A percentile compares a stretch with the other conserved stretches of the same genome.
phyloP scores from a whole-genome alignment of 306 rosid species.

The Benincasa hispida region DNA sequence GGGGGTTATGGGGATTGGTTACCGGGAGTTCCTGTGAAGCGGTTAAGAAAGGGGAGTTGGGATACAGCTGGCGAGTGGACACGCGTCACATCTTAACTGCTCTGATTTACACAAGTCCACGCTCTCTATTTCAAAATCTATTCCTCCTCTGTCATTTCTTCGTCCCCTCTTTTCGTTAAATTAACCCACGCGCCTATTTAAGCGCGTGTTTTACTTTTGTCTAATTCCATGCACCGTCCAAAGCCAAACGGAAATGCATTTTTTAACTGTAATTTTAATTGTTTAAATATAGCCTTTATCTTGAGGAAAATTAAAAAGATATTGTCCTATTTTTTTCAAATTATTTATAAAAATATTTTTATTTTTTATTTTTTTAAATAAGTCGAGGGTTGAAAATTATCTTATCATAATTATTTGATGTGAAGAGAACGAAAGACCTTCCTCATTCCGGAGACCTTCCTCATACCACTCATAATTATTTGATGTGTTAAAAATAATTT shows the following conservation, averaged over 20 bases:
- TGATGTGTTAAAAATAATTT: no score
- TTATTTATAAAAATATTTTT: no score
- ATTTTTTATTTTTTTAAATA: no score
- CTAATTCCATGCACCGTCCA: background rate
- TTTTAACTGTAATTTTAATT: no score
- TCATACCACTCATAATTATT: no score
- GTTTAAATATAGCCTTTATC: no score
- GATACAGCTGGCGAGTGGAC: conserved; percentile 2
- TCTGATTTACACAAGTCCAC: conserved; percentile 2
- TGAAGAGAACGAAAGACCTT: no score
- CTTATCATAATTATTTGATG: no score
- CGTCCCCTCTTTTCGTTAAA: background rate
- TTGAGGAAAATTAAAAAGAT: no score
- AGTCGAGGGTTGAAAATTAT: no score
- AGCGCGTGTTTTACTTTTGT: background rate
- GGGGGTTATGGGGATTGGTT: background rate
- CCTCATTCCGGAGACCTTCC: no score
- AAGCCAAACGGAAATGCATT: background rate
- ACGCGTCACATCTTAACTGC: conserved; percentile 8
- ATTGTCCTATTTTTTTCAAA: no score
- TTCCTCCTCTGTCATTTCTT: background rate
- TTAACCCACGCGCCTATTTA: background rate
- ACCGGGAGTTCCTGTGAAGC: background rate
- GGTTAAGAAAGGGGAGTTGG: background rate
- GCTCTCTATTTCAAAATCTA: background rate